A percentile compares a stretch with the other conserved stretches of the same genome.
phyloP scores from a whole-genome alignment of 306 rosid genomes.

The Hippophae tibetana region DNA sequence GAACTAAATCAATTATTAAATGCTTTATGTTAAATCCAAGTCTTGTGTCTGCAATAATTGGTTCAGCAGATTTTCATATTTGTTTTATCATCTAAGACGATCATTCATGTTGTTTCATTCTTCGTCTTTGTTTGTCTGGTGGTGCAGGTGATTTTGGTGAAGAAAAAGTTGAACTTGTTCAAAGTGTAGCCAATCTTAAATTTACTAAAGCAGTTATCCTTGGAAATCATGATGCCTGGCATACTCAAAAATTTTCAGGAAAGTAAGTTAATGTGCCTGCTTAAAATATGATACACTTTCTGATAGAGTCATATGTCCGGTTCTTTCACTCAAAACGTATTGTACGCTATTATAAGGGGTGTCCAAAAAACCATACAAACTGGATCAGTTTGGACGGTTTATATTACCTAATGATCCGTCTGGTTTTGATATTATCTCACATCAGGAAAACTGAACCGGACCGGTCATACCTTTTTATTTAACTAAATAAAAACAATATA shows the following conservation, averaged over 20 bases:
- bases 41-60: background rate
- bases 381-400: too few species aligned
- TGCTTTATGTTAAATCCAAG: slow-evolving; percentile 4
- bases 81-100: slow-evolving; percentile 3
- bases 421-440: too few species aligned
- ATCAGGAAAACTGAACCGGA: too few species aligned
- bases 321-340: too few species aligned
- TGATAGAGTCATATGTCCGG: too few species aligned
- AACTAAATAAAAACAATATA: too few species aligned
- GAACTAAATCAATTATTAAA: too few species aligned
- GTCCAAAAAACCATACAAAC: too few species aligned
- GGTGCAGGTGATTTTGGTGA: slow-evolving; percentile 85
- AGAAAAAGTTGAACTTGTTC: slow-evolving; percentile 79
- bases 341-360: too few species aligned
- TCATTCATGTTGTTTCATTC: slow-evolving; percentile 4
- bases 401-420: too few species aligned
- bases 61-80: slow-evolving; percentile 13
- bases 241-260: slow-evolving; percentile 56
- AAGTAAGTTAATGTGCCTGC: slow-evolving; percentile 40
- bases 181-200: slow-evolving; percentile 52
- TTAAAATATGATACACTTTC: background rate
- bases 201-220: slow-evolving; percentile 74
- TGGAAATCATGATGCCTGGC: slow-evolving; percentile 96
- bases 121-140: slow-evolving; percentile 14
- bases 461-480: too few species aligned